Evolutionary conservation across 805 yeast species (phyloP).

Genomic region (Wickerhamomyces xylosicus): DNA sequence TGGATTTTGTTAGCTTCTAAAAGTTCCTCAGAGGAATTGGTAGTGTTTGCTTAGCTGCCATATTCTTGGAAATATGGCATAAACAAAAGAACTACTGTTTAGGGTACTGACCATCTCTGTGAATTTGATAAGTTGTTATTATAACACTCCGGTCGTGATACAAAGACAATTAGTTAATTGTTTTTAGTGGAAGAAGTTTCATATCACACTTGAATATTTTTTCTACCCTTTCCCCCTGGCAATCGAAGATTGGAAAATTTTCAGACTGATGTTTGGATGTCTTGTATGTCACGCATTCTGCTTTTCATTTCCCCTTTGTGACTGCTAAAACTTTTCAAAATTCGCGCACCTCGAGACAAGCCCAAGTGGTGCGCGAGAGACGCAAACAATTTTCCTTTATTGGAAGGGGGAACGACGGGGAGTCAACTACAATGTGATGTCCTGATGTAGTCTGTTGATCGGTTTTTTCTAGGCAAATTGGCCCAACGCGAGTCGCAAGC

Average conservation of each 20-base stretch:
- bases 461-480: background rate
- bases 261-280: conserved; percentile 6
- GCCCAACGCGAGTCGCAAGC: background rate
- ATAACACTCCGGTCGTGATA: conserved; percentile 86
- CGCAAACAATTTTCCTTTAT: no score
- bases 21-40: conserved; percentile 1
- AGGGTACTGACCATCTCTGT: conserved; percentile 95
- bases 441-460: background rate
- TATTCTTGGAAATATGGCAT: no score
- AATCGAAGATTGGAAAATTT: background rate
- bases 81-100: conserved; percentile 1
- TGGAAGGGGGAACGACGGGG: no score
- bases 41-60: background rate
- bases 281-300: no score
- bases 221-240: no score
- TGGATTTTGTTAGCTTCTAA: conserved; percentile 28
- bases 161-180: no score
- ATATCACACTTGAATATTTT: no score
- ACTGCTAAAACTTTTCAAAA: background rate
- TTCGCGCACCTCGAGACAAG: background rate
- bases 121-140: conserved; percentile 32
- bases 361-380: no score
- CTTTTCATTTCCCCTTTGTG: background rate
- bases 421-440: no score
- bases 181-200: no score